Evolutionary conservation across 805 yeast genomes (phyloP), one percentile per base, ranked within the genome.

Genomic region (Debaryomyces castellii): DNA sequence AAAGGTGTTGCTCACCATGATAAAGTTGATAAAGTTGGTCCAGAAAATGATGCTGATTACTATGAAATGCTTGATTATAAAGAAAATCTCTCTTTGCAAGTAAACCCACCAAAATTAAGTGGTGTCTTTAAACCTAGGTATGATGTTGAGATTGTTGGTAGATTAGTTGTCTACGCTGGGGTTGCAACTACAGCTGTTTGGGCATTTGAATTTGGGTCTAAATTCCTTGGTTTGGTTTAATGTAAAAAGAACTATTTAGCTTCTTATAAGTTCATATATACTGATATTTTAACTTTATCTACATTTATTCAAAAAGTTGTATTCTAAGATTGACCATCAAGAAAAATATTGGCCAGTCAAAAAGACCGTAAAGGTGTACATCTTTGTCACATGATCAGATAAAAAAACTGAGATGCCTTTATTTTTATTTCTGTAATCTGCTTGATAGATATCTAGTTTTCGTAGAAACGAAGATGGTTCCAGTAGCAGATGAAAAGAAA

Each of bases 151-250:
- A 86, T 89, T 3, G 65, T 88, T 25, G 90, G 94, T 8, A 76
- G 96, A 55, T 69, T 87, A 50, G 65, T 86, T 14, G 87, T 90
- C 1, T 92, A 92, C 65, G 84, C 87, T 1, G 98, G 98, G 0
- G 81, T 92, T 23, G 77, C 94, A 0, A 55, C 73, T 22, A 64
- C 77, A 25, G 85, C 87, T 0, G 63, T 78, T 18, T 70, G 75
- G 74, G 74, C 73, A 11, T 64, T 67, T 46, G 62, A 61, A 8
- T 38, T 61, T 20, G 57, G 54, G 11, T 53, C 62, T n/a, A 52
- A 54, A 30, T 30, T 30, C 17, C 20, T 30, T 30, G 20, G 20
- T 14, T 30, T 30, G 34, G 34, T 16, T 30, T 30, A 16, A 17
- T 22, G 16, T 14, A 14, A 30, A 14, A 7, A 16, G 16, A 17